phyloP scores from a whole-genome alignment of 2,329 filamentous ascomycete genomes.

The Myotisia sp. region DNA sequence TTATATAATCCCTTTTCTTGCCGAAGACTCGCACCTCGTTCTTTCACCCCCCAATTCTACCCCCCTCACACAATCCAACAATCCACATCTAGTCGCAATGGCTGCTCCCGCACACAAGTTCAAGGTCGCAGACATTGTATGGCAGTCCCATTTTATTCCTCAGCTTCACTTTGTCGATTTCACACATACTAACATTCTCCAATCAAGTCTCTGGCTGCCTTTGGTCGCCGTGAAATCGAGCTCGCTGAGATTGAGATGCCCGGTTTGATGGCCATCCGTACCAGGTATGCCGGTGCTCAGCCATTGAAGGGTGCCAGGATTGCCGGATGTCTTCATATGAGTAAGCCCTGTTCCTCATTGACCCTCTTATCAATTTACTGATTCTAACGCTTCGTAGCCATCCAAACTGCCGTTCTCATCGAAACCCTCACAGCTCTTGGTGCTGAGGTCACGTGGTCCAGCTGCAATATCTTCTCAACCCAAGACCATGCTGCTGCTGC shows the following conservation, averaged over 20 bases:
- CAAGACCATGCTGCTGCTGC: slow-evolving; percentile 97
- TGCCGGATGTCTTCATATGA: slow-evolving; percentile 98
- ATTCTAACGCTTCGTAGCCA: slow-evolving; percentile 40
- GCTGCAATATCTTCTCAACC: slow-evolving; percentile 99
- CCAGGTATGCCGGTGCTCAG: slow-evolving; percentile 85
- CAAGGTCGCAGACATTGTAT: slow-evolving; percentile 91
- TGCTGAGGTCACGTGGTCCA: slow-evolving; percentile 97
- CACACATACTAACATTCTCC: slow-evolving; percentile 4
- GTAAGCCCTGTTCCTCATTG: slow-evolving; percentile 30
- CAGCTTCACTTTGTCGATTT: slow-evolving; percentile 6
- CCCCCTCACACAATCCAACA: slow-evolving; percentile 9
- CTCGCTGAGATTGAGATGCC: slow-evolving; percentile 95
- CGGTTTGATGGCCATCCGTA: slow-evolving; percentile 87
- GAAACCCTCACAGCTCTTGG: slow-evolving; percentile 90
- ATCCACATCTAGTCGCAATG: slow-evolving; percentile 41
- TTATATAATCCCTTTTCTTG: slow-evolving; percentile 7
- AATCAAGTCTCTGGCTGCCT: slow-evolving; percentile 73
- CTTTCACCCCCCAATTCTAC: slow-evolving; percentile 10
- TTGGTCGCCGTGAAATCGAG: slow-evolving; percentile 98
- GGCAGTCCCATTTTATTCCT: slow-evolving; percentile 10
- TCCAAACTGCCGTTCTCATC: slow-evolving; percentile 98
- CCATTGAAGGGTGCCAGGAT: slow-evolving; percentile 89
- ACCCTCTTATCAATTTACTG: slow-evolving; percentile 8
- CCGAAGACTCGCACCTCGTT: slow-evolving; percentile 8
- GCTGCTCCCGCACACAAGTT: slow-evolving; percentile 75